Evolutionary conservation across 306 rosid species (phyloP).

Genomic region (Biancaea sappan): DNA sequence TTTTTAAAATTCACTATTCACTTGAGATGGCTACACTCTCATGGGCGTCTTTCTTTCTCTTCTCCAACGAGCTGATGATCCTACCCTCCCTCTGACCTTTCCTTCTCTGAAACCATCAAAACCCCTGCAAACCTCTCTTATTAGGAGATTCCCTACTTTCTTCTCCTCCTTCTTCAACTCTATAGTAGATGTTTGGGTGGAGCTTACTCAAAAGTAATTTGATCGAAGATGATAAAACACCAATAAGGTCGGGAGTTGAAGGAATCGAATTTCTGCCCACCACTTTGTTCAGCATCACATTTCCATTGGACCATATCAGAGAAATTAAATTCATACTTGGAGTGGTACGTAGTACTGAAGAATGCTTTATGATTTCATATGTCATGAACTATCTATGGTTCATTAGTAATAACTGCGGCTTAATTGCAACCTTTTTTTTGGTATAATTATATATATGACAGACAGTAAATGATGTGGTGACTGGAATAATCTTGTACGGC

Average conservation of each 20-base stretch:
- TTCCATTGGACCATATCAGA: slow-evolving; percentile 36
- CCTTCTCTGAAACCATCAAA: not conserved
- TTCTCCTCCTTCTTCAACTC: not conserved
- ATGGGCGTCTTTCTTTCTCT: not conserved
- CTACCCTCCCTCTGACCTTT: not conserved
- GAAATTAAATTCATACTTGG: slow-evolving; percentile 34
- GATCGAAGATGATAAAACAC: slow-evolving; percentile 42
- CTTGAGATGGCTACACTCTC: slow-evolving; percentile 4
- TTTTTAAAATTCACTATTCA: not conserved
- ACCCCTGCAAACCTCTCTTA: not conserved
- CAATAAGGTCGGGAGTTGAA: slow-evolving; percentile 35
- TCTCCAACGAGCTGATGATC: not conserved
- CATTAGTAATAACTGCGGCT: not conserved
- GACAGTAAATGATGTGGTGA: slow-evolving; percentile 39
- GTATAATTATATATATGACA: slow-evolving; percentile 2
- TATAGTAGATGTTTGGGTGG: slow-evolving; percentile 9
- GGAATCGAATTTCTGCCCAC: not conserved
- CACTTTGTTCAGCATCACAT: not conserved
- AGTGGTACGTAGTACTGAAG: not conserved
- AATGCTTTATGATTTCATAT: too few species aligned
- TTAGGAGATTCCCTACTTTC: not conserved
- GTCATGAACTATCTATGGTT: too few species aligned
- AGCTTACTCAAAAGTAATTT: not conserved
- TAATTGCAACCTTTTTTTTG: not conserved
- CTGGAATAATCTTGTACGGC: slow-evolving; percentile 34